A percentile compares a stretch with the other conserved stretches of the same genome.
These are phyloP conservation scores for Clitopilus hobsonii DNA, from an alignment of 768 basidiomycete species.

Conservation along the genomic window DNA sequence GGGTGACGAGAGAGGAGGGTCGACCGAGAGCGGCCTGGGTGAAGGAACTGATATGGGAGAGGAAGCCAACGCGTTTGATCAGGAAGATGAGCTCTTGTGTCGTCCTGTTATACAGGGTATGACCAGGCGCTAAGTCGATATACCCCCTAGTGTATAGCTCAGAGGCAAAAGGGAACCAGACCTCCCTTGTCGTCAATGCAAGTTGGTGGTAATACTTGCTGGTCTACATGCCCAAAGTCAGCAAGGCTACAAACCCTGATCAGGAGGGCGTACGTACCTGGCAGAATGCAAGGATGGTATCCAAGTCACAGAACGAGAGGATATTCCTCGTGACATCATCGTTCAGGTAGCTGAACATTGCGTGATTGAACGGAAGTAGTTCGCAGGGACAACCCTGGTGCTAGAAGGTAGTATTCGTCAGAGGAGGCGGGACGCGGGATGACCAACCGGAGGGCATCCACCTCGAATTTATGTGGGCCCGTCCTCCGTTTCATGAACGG, in stretches of 20 bases:
- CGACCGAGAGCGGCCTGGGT: neutral
- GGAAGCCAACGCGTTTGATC: neutral
- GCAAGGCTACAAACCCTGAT: neutral
- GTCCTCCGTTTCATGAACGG: neutral
- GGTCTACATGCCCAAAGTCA: neutral
- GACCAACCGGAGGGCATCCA: too few relatives aligned
- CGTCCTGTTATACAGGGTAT: neutral
- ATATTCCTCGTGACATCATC: slow-evolving; percentile 1
- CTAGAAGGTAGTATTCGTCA: neutral
- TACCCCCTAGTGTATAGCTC: neutral
- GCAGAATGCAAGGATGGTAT: neutral
- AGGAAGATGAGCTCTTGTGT: neutral
- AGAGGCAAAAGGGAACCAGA: neutral
- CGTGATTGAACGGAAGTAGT: neutral
- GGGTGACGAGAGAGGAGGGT: neutral
- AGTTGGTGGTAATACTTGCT: neutral
- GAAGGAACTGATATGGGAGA: neutral
- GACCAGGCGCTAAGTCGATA: neutral
- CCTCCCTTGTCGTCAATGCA: neutral
- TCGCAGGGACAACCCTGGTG: too few relatives aligned
- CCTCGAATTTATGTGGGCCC: neutral
- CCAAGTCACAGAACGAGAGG: neutral
- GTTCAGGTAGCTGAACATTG: neutral
- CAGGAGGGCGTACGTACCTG: neutral
- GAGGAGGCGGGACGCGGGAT: neutral